A percentile compares a stretch with the other conserved stretches of the same genome.
phyloP scores from a whole-genome alignment of 306 rosid species.

The Macrotyloma uniflorum region DNA sequence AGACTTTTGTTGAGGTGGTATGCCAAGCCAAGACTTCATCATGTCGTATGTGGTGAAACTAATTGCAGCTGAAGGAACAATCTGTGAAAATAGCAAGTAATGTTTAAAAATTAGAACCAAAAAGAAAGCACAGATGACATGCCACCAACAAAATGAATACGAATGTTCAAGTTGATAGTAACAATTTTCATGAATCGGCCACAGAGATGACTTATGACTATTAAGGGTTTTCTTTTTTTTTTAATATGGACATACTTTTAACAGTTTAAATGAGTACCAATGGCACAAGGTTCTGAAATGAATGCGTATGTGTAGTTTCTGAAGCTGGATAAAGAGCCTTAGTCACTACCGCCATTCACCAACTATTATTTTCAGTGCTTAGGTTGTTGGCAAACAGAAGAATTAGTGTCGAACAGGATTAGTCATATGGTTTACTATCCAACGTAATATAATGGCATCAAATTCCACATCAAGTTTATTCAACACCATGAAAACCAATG shows the following conservation, averaged over 20 bases:
- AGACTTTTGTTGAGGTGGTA: conserved; percentile 74
- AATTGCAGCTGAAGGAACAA: conserved; percentile 94
- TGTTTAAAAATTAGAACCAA: conserved; percentile 5
- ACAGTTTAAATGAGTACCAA: background rate
- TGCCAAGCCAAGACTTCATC: conserved; percentile 79
- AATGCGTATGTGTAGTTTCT: background rate
- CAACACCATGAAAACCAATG: conserved; percentile 11
- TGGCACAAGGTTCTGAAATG: background rate
- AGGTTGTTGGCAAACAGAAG: background rate
- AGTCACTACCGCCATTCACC: background rate
- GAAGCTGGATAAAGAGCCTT: background rate
- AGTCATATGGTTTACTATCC: background rate
- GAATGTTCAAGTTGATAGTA: background rate
- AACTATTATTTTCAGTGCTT: conserved; percentile 3
- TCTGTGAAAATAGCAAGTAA: conserved; percentile 51
- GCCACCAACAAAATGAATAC: background rate
- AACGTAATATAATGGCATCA: background rate
- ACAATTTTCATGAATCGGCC: background rate
- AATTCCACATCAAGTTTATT: conserved; percentile 12
- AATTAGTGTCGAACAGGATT: background rate
- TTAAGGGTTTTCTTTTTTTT: background rate
- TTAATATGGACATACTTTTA: background rate
- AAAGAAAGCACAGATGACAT: background rate
- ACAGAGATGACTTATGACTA: background rate
- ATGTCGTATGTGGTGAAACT: conserved; percentile 85